phyloP scores from a whole-genome alignment of 345 rosid species.

The Rhodamnia rubescens region DNA sequence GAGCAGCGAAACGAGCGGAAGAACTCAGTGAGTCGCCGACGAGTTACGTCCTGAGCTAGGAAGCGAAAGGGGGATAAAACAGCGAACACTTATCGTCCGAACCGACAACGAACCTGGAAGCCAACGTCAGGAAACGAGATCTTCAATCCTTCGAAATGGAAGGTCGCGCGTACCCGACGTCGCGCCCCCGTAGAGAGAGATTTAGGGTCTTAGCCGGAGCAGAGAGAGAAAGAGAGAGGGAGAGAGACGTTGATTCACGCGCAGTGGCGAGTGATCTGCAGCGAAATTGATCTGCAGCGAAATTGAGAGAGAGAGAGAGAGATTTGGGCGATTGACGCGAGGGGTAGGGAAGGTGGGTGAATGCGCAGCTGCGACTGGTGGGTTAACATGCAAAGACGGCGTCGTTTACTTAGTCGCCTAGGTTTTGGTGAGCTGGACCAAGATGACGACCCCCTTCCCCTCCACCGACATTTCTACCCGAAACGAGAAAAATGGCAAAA shows the following conservation, averaged over 20 bases:
- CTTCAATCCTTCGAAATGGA: too few species aligned
- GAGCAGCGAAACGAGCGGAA: background rate
- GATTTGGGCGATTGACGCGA: slow-evolving; percentile 7
- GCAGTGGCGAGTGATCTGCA: background rate
- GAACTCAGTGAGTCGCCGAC: background rate
- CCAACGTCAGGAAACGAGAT: too few species aligned
- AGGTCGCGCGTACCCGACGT: too few species aligned
- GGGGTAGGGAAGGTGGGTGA: background rate
- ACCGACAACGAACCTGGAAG: background rate
- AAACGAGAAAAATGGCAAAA: too few species aligned
- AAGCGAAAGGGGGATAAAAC: background rate
- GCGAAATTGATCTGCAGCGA: background rate
- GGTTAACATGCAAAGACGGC: background rate
- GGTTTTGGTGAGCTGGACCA: background rate
- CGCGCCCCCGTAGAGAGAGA: background rate
- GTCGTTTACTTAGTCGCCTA: background rate
- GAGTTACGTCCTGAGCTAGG: background rate
- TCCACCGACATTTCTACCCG: too few species aligned
- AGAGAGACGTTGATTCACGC: background rate
- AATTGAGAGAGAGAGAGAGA: background rate
- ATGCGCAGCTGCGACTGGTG: background rate
- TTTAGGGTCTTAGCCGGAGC: background rate
- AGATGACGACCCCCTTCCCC: background rate
- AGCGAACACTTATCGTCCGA: background rate
- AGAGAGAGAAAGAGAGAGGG: background rate